These are phyloP conservation scores for Cucumis cinereus DNA, from an alignment of 306 rosid genomes.

Conservation along the genomic window DNA sequence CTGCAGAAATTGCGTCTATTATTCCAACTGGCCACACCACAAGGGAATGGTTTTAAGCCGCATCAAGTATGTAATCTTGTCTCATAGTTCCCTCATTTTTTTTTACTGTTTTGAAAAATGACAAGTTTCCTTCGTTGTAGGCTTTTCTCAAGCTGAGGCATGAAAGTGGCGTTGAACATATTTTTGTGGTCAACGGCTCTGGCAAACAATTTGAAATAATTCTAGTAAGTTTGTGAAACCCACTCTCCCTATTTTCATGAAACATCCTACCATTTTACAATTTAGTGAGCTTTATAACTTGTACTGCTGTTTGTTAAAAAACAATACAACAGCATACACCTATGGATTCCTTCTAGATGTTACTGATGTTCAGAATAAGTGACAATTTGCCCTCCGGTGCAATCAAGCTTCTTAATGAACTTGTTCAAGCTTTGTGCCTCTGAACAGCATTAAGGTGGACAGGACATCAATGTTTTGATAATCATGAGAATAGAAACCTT, in stretches of 20 bases:
- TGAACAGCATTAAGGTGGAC: background rate
- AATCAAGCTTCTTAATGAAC: background rate
- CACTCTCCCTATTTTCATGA: background rate
- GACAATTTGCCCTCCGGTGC: background rate
- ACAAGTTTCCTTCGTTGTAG: conserved; percentile 41
- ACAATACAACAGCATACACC: background rate
- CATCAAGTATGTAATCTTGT: conserved; percentile 60
- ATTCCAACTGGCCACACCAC: conserved; percentile 65
- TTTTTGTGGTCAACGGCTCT: conserved; percentile 60
- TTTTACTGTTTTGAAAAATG: conserved; percentile 22
- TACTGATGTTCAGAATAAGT: background rate
- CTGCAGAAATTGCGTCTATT: conserved; percentile 79
- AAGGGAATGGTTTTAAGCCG: conserved; percentile 64
- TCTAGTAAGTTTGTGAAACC: conserved; percentile 62
- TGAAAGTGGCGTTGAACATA: conserved; percentile 72
- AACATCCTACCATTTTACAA: background rate
- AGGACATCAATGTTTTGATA: background rate
- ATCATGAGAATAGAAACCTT: background rate
- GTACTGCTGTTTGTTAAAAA: background rate
- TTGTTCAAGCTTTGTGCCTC: background rate
- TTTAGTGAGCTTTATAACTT: background rate
- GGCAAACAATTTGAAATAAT: conserved; percentile 71
- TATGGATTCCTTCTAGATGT: background rate
- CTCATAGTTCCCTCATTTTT: conserved; percentile 1
- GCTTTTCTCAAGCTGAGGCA: conserved; percentile 80